Conservation (phyloP, 2,329 filamentous ascomycete genomes). For the Fusarium tricinctum region DNA sequence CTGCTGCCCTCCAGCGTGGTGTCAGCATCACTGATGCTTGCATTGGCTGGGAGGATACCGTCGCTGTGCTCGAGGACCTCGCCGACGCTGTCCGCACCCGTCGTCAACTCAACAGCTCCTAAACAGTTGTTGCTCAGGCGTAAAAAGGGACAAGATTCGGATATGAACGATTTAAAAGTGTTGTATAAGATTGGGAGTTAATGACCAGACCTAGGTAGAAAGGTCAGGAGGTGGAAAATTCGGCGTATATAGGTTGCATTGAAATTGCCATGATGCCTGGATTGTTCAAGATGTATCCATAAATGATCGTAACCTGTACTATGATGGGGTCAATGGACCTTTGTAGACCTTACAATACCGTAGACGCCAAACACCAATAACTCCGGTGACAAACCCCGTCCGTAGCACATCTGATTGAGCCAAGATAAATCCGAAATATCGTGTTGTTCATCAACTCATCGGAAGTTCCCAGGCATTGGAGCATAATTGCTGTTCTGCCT, state of each 20-base stretch:
- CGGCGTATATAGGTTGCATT: conserved; percentile 49
- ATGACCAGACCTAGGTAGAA: conserved; percentile 41
- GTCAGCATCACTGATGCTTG: conserved; percentile 97
- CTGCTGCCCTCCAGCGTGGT: conserved; percentile 83
- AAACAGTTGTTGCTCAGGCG: conserved; percentile 47
- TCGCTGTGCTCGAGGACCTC: conserved; percentile 84
- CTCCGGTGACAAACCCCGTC: background rate
- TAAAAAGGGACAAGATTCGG: conserved; percentile 17
- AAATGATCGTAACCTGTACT: conserved; percentile 9
- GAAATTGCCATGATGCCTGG: conserved; percentile 45
- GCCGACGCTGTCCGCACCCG: conserved; percentile 85
- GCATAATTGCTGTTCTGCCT: conserved; percentile 51
- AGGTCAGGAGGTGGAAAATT: conserved; percentile 42
- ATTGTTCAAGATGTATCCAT: conserved; percentile 30
- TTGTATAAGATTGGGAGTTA: conserved; percentile 42
- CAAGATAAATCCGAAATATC: background rate
- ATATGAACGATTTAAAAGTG: conserved; percentile 24
- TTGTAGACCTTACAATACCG: conserved; percentile 18
- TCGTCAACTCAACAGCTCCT: conserved; percentile 65
- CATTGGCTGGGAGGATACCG: conserved; percentile 91
- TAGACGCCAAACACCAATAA: conserved; percentile 32
- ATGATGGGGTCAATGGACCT: conserved; percentile 19
- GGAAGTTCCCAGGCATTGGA: conserved; percentile 48
- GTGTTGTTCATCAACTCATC: conserved; percentile 18
- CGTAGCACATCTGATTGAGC: background rate